A percentile compares a stretch with the other conserved stretches of the same genome.
These are phyloP conservation scores for Lizonia empirigonia DNA, from an alignment of 2,329 filamentous ascomycete species.

Conservation along the genomic window DNA sequence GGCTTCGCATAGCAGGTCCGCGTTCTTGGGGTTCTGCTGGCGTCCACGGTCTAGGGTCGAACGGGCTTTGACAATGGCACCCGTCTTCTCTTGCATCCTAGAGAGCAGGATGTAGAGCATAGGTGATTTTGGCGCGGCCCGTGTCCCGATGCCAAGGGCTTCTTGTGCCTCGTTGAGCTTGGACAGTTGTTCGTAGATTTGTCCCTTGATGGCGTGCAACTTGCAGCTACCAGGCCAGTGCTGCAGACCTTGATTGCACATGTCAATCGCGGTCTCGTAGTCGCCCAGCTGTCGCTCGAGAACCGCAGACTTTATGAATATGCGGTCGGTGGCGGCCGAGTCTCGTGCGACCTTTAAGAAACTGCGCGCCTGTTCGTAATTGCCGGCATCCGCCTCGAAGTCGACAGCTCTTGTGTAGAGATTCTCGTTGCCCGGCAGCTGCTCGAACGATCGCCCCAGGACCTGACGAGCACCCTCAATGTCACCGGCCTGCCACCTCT, in stretches of 20 bases:
- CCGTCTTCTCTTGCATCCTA: constrained; percentile 82
- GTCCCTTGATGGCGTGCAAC: constrained; percentile 98
- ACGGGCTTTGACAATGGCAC: constrained; percentile 86
- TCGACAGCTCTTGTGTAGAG: constrained; percentile 98
- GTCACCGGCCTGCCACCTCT: constrained; percentile 89
- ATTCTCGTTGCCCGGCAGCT: constrained; percentile 95
- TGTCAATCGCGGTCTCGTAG: constrained; percentile 78
- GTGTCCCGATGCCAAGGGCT: constrained; percentile 85
- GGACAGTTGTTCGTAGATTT: constrained; percentile 86
- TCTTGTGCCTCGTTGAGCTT: constrained; percentile 85
- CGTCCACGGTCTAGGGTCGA: constrained; percentile 91
- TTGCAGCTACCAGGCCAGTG: constrained; percentile 86
- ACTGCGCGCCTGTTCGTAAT: constrained; percentile 79
- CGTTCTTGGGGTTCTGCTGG: constrained; percentile 81
- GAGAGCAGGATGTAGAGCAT: constrained; percentile 89
- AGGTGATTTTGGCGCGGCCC: constrained; percentile 82
- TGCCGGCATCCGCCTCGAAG: constrained; percentile 86
- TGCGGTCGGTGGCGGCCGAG: constrained; percentile 90
- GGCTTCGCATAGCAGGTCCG: constrained; percentile 90
- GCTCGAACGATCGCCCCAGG: constrained; percentile 86
- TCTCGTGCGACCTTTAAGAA: constrained; percentile 82
- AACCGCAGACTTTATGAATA: constrained; percentile 95
- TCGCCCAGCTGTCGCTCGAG: constrained; percentile 88
- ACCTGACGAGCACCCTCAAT: constrained; percentile 86
- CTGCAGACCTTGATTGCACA: constrained; percentile 84